Conservation (phyloP, 495 filamentous ascomycete species). For the Penicillium samsonianum region DNA sequence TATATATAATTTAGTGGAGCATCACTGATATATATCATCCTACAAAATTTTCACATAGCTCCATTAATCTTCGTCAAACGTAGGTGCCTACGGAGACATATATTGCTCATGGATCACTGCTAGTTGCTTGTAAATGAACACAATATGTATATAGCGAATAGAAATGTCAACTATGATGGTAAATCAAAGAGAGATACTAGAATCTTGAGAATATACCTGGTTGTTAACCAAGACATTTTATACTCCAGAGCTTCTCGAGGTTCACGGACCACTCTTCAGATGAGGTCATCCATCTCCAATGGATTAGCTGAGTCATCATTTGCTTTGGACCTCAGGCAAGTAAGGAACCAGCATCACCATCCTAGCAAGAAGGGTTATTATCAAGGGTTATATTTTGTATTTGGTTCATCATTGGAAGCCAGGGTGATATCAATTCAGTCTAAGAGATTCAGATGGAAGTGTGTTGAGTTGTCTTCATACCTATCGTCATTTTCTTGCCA, state of each 20-base stretch:
- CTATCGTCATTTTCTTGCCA: constrained; percentile 3
- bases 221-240: background rate
- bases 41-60: background rate
- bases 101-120: background rate
- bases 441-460: background rate
- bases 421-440: background rate
- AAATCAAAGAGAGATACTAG: background rate
- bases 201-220: background rate
- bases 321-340: background rate
- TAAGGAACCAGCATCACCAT: background rate
- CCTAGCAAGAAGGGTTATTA: background rate
- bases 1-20: too few relatives aligned
- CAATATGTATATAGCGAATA: background rate
- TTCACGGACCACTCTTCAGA: background rate
- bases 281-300: background rate
- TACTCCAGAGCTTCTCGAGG: background rate
- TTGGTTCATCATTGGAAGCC: background rate
- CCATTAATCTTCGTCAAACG: background rate
- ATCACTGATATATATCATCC: background rate
- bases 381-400: background rate
- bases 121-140: background rate
- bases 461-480: background rate
- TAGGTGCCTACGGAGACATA: background rate
- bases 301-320: background rate
- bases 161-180: background rate